Base-by-base conservation (phyloP, 164 flowering plant species). In the Dillenia suffruticosa region DNA sequence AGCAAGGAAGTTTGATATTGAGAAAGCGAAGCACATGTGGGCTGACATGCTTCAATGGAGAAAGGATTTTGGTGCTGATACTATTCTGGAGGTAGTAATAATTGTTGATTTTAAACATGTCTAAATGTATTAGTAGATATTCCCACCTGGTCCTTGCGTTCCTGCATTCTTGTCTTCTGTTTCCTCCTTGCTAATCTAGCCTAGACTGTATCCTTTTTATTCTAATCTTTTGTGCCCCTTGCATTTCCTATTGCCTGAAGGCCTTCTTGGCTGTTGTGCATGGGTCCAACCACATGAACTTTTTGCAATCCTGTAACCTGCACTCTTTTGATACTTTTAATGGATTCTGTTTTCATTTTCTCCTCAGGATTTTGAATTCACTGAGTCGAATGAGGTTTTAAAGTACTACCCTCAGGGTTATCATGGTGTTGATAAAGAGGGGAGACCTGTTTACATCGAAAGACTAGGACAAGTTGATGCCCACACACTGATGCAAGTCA, bases 341-440 rank as follows among this genome's bases (percentile, higher is more conserved):
- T 51, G 14, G 32, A 55, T 22, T 49, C 16, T 44, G 9, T 65
- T 46, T 40, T 57, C 49, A 57, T 46, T 22, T 64, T 45, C 44
- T 67, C 49, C 32, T 43, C 68, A 89, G 96, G 91, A 89, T 73
- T 90, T 86, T 68, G 79, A 83, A 50, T 90, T 83, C 65, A 61
- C 59, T 16, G 97, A 90, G 72, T 26, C 77, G 63, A 65, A 80
- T 50, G 92, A 90, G 53, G 94, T 90, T 66, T 49, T 80, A 15
- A 46, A 77, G 50, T 73, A 86, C 70, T 88, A 82, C 60, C 93
- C 97, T 24, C 92, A 90, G 52, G 87, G 92, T 54, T 76, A 81
- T 77, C 92, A 87, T 74, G 96, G 88, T n/a, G 88, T 87, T 61
- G 91, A 89, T 60, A 85, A 81, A 68, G 91, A 82, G 12, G 96